Base-by-base conservation (phyloP, 1,139 yeast genomes). In the Citeromyces siamensis region DNA sequence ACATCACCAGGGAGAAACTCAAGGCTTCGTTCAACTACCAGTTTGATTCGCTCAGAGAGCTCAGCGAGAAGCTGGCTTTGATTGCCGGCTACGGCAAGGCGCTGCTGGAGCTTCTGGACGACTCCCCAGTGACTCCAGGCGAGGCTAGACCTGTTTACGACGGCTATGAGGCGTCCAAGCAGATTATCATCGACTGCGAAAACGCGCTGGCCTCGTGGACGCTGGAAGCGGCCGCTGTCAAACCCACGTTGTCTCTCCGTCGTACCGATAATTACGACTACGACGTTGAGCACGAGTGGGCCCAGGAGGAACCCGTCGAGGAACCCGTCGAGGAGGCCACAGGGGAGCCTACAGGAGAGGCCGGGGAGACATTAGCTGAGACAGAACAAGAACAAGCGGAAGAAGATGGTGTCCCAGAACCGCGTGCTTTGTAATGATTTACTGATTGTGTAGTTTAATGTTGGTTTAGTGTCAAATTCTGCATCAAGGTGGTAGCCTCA, bases 21-120 rank as follows among this genome's bases (percentile, higher is more conserved):
- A 81, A 81, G 70, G 81, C 86, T 46, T 85, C 93, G 40, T 82
- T 75, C 66, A 71, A 78, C 61, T 80, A 81, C 59, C 88, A 81
- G 60, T 82, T 83, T 52, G 93, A 81, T 58, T 75, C 94, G 32
- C 66, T 75, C 44, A 75, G 90, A 62, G 93, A 82, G 60, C 75
- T 75, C 52, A 75, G 90, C 48, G 94, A 82, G 63, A 82, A 82
- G 62, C 72, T 77, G 54, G 90, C 93, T 42, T 68, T 82, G 50
- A 80, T 82, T 62, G 90, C 93, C 45, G 90, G 93, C 51, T 81
- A 82, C 64, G 94, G 93, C 65, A 81, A 82, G 63, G 93, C 90
- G 28, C 61, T 82, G 44, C 67, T 82, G 58, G 90, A 81, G 62
- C 68, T 82, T 53, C 68, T 83, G 56, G 94, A 82, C 56, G 93